phyloP scores from a whole-genome alignment of 805 yeast species.

The Hagleromyces aurorensis region DNA sequence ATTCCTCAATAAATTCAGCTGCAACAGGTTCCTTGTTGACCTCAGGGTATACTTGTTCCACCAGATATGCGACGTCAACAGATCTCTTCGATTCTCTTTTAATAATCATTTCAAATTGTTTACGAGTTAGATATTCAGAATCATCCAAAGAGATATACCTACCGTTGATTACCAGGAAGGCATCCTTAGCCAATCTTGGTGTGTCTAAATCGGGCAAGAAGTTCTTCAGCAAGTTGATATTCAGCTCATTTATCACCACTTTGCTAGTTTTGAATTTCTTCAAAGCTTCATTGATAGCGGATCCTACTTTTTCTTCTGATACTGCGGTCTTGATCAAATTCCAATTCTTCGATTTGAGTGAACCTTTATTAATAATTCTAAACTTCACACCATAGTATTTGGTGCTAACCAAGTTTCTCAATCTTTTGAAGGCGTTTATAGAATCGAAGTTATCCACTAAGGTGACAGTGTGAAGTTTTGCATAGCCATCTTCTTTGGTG shows the following conservation, averaged over 20 bases:
- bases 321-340: slow-evolving; percentile 6
- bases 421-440: slow-evolving; percentile 35
- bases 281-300: slow-evolving; percentile 8
- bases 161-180: slow-evolving; percentile 47
- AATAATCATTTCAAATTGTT: slow-evolving; percentile 34
- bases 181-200: slow-evolving; percentile 22
- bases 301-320: slow-evolving; percentile 23
- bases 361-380: slow-evolving; percentile 31
- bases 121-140: slow-evolving; percentile 16
- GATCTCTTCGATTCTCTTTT: slow-evolving; percentile 43
- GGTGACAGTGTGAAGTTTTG: slow-evolving; percentile 37
- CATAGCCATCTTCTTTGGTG: slow-evolving; percentile 13
- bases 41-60: slow-evolving; percentile 19
- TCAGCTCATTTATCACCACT: slow-evolving; percentile 8
- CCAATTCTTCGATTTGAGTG: slow-evolving; percentile 17
- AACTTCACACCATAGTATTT: slow-evolving; percentile 33
- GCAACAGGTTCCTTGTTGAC: slow-evolving; percentile 13
- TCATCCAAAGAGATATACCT: slow-evolving; percentile 36
- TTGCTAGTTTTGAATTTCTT: slow-evolving; percentile 1
- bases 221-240: slow-evolving; percentile 4
- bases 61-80: slow-evolving; percentile 28
- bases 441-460: slow-evolving; percentile 50
- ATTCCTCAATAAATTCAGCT: slow-evolving; percentile 41
- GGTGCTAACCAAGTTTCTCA: slow-evolving; percentile 29
- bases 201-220: slow-evolving; percentile 26